Percentiles rank a stretch among this genome's conserved stretches.
Conservation (phyloP, 2,329 filamentous ascomycete species). For the Talaromyces sp. region DNA sequence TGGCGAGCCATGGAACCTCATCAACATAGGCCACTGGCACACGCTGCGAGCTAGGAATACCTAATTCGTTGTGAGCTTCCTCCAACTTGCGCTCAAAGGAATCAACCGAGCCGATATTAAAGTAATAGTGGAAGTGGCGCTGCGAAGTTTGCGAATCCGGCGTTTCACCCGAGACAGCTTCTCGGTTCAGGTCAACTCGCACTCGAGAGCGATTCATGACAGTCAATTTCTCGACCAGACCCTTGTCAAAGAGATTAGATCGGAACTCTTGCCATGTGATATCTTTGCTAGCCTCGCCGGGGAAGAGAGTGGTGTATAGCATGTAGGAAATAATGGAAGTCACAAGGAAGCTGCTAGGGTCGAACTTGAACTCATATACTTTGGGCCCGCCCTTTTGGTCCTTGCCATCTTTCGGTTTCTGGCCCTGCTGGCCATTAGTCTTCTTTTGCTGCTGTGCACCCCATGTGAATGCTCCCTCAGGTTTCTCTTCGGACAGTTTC, state of each 20-base stretch:
- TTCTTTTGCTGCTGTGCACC: conserved; percentile 30
- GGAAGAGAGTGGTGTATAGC: conserved; percentile 62
- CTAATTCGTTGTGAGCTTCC: conserved; percentile 79
- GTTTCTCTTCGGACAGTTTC: conserved; percentile 2
- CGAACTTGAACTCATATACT: conserved; percentile 49
- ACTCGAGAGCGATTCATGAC: conserved; percentile 76
- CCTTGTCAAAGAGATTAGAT: conserved; percentile 91
- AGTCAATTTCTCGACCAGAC: conserved; percentile 86
- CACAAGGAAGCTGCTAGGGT: conserved; percentile 56
- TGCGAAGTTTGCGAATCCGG: conserved; percentile 70
- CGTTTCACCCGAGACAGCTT: conserved; percentile 68
- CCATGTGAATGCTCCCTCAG: conserved; percentile 15
- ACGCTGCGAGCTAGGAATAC: conserved; percentile 79
- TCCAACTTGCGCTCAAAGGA: conserved; percentile 88
- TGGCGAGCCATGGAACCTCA: conserved; percentile 70
- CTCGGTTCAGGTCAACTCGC: conserved; percentile 73
- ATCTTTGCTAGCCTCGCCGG: conserved; percentile 65
- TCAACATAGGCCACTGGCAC: conserved; percentile 87
- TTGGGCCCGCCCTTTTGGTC: conserved; percentile 30
- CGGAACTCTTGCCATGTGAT: conserved; percentile 98
- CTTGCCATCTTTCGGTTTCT: conserved; percentile 32
- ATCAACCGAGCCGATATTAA: conserved; percentile 92
- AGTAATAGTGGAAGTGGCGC: conserved; percentile 78
- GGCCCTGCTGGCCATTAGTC: conserved; percentile 27
- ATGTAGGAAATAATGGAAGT: conserved; percentile 61